A percentile compares a stretch with the other conserved stretches of the same genome.
phyloP scores from a whole-genome alignment of 371 early-diverging fungal genomes.

The Syncephalastrum racemosum region DNA sequence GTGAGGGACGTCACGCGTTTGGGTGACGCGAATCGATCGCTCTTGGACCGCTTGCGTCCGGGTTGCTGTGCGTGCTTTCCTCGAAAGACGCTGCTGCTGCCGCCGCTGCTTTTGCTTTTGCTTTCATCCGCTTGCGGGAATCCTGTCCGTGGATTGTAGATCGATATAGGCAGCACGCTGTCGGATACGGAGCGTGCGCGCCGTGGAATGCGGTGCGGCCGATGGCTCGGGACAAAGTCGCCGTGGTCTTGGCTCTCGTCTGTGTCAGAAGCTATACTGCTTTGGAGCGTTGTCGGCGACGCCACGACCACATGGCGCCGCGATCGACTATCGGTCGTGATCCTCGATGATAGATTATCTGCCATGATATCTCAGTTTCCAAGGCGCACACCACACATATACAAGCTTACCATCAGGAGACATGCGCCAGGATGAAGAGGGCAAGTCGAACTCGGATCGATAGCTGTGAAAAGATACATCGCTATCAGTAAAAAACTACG shows the following conservation, averaged over 20 bases:
- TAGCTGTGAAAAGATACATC: slow-evolving; percentile 1
- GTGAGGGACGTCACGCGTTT: slow-evolving; percentile 18
- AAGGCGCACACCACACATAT: no score
- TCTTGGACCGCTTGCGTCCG: no score
- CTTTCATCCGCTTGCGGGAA: not conserved
- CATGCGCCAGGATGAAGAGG: slow-evolving; percentile 1
- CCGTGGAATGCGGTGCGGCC: slow-evolving; percentile 12
- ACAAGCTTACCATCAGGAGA: no score
- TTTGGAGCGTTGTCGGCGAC: no score
- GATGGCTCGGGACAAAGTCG: slow-evolving; percentile 19
- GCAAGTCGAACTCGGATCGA: slow-evolving; percentile 19
- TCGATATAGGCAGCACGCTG: slow-evolving; percentile 9
- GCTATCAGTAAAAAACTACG: not conserved
- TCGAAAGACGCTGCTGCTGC: not conserved
- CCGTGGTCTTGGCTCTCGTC: slow-evolving; percentile 3
- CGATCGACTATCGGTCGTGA: no score
- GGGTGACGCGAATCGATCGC: not conserved
- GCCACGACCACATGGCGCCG: no score
- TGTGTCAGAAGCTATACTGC: no score
- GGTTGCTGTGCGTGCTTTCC: no score
- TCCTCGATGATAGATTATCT: no score
- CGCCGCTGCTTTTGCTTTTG: not conserved
- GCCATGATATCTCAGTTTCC: no score
- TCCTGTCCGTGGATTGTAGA: not conserved
- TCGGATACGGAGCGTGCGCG: slow-evolving; percentile 28